Base-by-base conservation (phyloP, 2,329 filamentous ascomycete species). In the Ophiosphaerella herpotricha region DNA sequence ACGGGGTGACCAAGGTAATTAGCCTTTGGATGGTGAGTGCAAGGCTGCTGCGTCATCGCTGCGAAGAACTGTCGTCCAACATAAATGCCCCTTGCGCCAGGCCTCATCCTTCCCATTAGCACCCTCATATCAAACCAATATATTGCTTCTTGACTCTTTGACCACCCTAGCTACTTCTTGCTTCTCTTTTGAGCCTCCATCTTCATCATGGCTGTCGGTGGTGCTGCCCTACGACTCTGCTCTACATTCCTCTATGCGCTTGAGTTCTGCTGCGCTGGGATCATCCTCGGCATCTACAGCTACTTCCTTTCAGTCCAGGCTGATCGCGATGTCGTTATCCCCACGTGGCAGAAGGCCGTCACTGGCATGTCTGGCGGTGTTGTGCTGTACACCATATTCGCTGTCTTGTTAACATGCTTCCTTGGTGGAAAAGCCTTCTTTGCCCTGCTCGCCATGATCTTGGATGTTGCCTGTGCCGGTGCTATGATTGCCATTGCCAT, bases 401-500 rank as follows among this genome's bases (percentile, higher is more conserved):
- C 85, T n/a, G 76, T 90, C 12, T 58, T 94, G 29, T 77, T 95
- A 33, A 86, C 93, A 7, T 91, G 89, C 78, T 94, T 85, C 68
- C 76, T 96, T 5, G 90, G 89, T 32, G 91, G 91, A 24, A 81
- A 88, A 60, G 54, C 48, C 4, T 79, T 93, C 72, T 87, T 91
- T 52, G 88, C 89, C 3, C 80, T 87, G 65, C 57, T 94, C 46
- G 89, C 84, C 56, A 84, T 96, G 55, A 54, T 92, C 21, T 78
- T 97, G 40, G 90, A 97, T 66, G 63, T 94, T 45, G 82, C 82
- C 64, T 96, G 96, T 73, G 76, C 85, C 44, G 90, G 82, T 35
- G 85, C 80, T 50, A 94, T 94, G 78, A 83, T 95, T 67, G 95
- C 91, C 67, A 83, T 97, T 52, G 90, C 91, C 1, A 78, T 87